Conservation (phyloP, 2,329 filamentous ascomycete genomes). For the Aspergillus cejpii region DNA sequence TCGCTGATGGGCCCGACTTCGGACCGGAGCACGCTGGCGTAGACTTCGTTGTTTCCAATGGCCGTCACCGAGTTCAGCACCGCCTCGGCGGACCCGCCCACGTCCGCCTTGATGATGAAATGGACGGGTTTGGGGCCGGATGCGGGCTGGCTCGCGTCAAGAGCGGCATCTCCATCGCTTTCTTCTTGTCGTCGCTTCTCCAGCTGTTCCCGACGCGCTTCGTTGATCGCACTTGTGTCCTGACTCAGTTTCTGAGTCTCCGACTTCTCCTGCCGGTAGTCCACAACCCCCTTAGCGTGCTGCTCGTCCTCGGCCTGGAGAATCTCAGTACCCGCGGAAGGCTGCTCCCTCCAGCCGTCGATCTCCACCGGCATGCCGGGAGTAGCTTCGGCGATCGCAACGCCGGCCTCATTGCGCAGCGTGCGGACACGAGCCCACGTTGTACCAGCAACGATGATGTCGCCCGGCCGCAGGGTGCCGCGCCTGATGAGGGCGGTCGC, state of each 20-base stretch:
- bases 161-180: constrained; percentile 30
- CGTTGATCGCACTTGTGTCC: constrained; percentile 72
- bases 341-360: constrained; percentile 87
- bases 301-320: constrained; percentile 75
- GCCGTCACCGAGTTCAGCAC: constrained; percentile 69
- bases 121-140: constrained; percentile 56
- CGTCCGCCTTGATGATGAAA: constrained; percentile 87
- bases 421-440: constrained; percentile 83
- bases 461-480: constrained; percentile 73
- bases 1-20: constrained; percentile 72
- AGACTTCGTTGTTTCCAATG: constrained; percentile 78
- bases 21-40: constrained; percentile 67
- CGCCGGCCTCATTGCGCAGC: constrained; percentile 77
- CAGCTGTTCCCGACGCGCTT: constrained; percentile 56
- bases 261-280: constrained; percentile 64
- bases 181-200: constrained; percentile 40
- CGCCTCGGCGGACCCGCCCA: constrained; percentile 88
- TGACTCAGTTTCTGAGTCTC: constrained; percentile 60
- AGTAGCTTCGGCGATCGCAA: constrained; percentile 62
- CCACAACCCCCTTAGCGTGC: constrained; percentile 68
- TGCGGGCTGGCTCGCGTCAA: constrained; percentile 35
- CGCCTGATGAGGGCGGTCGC: constrained; percentile 85
- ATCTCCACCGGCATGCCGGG: constrained; percentile 89
- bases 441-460: constrained; percentile 78
- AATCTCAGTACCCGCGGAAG: constrained; percentile 77